phyloP scores from a whole-genome alignment of 2,329 filamentous ascomycete species.

The Decorospora gaudefroyi region DNA sequence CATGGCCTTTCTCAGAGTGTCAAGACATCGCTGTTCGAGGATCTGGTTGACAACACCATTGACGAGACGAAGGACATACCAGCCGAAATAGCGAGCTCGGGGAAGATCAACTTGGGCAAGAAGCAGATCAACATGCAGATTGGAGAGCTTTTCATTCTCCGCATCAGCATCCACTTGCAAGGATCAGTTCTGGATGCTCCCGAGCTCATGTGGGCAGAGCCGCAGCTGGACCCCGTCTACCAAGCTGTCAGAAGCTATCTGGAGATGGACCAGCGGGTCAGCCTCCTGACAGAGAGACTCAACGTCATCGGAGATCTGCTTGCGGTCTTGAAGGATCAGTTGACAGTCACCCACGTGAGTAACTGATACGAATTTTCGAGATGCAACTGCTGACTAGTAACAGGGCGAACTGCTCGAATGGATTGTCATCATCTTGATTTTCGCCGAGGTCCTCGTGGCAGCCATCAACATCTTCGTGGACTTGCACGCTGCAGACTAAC shows the following conservation, averaged over 20 bases:
- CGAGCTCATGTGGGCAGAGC: slow-evolving; percentile 98
- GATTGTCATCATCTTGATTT: slow-evolving; percentile 89
- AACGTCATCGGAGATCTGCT: slow-evolving; percentile 92
- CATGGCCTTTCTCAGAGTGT: slow-evolving; percentile 95
- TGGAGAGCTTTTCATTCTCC: slow-evolving; percentile 93
- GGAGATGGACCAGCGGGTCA: slow-evolving; percentile 96
- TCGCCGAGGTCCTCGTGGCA: slow-evolving; percentile 90
- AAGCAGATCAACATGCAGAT: slow-evolving; percentile 99
- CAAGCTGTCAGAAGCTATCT: slow-evolving; percentile 93
- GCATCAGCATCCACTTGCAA: slow-evolving; percentile 97
- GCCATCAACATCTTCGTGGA: slow-evolving; percentile 95
- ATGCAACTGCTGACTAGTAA: slow-evolving; percentile 10
- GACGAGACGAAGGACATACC: slow-evolving; percentile 92
- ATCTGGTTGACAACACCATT: slow-evolving; percentile 91
- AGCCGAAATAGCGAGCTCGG: slow-evolving; percentile 87
- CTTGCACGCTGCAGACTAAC: slow-evolving; percentile 74
- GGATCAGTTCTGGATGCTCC: slow-evolving; percentile 95
- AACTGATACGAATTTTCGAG: no score
- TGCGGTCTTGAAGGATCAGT: slow-evolving; percentile 90
- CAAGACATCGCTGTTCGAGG: slow-evolving; percentile 97
- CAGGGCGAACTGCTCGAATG: slow-evolving; percentile 57
- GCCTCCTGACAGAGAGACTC: slow-evolving; percentile 83
- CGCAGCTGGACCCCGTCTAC: slow-evolving; percentile 94
- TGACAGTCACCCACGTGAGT: slow-evolving; percentile 72
- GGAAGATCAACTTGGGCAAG: slow-evolving; percentile 85